Percentiles rank a stretch among this genome's conserved stretches.
These are phyloP conservation scores for Isatis tinctoria DNA, from an alignment of 345 rosid genomes.

Conservation along the genomic window DNA sequence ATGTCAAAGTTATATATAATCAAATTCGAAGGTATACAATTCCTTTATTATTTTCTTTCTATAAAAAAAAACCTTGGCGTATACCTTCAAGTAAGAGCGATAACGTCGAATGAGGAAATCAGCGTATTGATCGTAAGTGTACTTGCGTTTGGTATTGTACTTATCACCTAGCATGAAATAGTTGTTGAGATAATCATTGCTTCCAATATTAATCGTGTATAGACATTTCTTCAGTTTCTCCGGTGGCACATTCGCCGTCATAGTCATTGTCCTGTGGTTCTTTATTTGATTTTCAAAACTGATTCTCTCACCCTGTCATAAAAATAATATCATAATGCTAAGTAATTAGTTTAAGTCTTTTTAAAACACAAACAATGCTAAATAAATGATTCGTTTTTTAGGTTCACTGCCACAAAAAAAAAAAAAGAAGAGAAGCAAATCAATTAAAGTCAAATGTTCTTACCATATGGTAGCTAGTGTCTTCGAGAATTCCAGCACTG, in stretches of 20 bases:
- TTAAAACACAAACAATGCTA: not conserved
- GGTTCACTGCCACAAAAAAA: not conserved
- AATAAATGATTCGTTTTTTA: not conserved
- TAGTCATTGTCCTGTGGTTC: constrained; percentile 34
- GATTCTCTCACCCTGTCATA: constrained; percentile 41
- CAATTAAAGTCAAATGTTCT: not conserved
- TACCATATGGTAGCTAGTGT: constrained; percentile 53
- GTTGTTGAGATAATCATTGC: constrained; percentile 50
- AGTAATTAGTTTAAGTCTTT: not conserved
- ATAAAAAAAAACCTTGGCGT: not conserved
- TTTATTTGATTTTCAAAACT: constrained; percentile 35
- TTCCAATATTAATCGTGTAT: constrained; percentile 47
- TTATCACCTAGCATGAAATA: constrained; percentile 38
- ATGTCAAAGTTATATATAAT: not conserved
- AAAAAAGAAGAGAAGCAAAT: not conserved
- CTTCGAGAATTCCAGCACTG: constrained; percentile 51
- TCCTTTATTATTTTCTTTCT: not conserved
- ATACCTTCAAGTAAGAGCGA: constrained; percentile 18
- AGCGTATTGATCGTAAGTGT: constrained; percentile 28
- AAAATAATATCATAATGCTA: not conserved
- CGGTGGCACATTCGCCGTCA: constrained; percentile 13
- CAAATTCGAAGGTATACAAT: not conserved
- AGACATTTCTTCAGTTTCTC: constrained; percentile 39
- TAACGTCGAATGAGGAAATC: constrained; percentile 16
- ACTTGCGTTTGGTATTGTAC: constrained; percentile 2